These are phyloP conservation scores for Linanthus parryae DNA, from an alignment of 148 eudicot species.

Conservation along the genomic window DNA sequence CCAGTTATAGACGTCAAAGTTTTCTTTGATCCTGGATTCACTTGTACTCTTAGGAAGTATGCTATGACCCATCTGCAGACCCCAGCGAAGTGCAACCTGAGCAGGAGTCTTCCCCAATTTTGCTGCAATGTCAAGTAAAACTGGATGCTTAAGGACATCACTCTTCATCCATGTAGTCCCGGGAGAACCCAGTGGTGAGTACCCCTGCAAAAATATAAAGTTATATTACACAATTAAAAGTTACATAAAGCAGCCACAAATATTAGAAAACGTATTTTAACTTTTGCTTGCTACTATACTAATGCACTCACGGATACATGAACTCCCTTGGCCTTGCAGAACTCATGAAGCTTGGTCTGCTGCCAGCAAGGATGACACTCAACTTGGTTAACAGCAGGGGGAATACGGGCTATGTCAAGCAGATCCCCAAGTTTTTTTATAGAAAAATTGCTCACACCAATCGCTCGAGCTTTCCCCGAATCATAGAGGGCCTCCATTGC, in stretches of 20 bases:
- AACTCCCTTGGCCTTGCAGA: constrained; percentile 59
- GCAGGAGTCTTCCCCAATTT: constrained; percentile 78
- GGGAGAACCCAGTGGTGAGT: constrained; percentile 71
- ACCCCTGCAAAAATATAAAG: constrained; percentile 41
- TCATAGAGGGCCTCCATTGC: constrained; percentile 68
- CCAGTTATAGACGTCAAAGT: constrained; percentile 56
- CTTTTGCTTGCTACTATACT: no score
- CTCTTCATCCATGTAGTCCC: constrained; percentile 47
- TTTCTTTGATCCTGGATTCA: constrained; percentile 65
- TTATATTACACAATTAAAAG: no score
- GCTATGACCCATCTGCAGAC: constrained; percentile 74
- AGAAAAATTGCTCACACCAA: constrained; percentile 74
- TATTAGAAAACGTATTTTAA: no score
- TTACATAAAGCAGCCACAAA: background rate
- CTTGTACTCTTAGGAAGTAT: constrained; percentile 72
- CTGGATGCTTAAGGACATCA: constrained; percentile 55
- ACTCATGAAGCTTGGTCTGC: constrained; percentile 44
- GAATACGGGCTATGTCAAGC: constrained; percentile 45
- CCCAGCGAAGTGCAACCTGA: constrained; percentile 85
- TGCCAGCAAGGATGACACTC: constrained; percentile 76
- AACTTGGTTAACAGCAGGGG: constrained; percentile 77
- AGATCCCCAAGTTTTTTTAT: constrained; percentile 50
- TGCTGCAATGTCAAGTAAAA: constrained; percentile 42
- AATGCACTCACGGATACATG: constrained; percentile 60
- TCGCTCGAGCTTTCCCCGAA: constrained; percentile 56